A percentile compares a stretch with the other conserved stretches of the same genome.
These are phyloP conservation scores for Boletus semigastroideus DNA, from an alignment of 1,284 basidiomycete genomes.

Conservation along the genomic window DNA sequence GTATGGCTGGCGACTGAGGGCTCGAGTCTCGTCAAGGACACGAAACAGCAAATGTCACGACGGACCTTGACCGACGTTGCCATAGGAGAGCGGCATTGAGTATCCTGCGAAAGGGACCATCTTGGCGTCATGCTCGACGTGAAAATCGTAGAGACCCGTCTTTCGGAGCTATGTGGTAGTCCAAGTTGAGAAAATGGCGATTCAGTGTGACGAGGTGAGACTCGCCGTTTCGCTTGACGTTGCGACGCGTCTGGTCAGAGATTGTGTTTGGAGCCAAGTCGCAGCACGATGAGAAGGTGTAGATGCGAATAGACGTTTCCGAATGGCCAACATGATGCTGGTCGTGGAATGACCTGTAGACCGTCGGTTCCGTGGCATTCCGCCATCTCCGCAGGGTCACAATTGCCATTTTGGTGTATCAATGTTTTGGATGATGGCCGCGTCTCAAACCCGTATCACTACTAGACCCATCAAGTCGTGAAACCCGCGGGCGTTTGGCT, in stretches of 20 bases:
- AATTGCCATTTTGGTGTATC: neutral
- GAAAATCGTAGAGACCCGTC: slow-evolving; percentile 91
- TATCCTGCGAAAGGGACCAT: slow-evolving; percentile 98
- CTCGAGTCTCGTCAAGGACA: slow-evolving; percentile 7
- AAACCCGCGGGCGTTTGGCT: neutral
- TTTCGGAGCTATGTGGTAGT: slow-evolving; percentile 21
- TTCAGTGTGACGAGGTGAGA: neutral
- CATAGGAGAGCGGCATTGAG: slow-evolving; percentile 92
- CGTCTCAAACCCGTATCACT: neutral
- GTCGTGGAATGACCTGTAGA: slow-evolving; percentile 5
- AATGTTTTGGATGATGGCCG: too few relatives aligned
- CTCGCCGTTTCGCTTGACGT: slow-evolving; percentile 24
- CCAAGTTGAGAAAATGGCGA: slow-evolving; percentile 1
- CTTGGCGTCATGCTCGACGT: slow-evolving; percentile 82
- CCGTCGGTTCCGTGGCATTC: slow-evolving; percentile 1
- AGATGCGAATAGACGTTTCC: slow-evolving; percentile 2
- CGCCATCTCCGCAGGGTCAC: slow-evolving; percentile 8
- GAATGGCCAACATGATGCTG: slow-evolving; percentile 11
- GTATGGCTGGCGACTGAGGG: slow-evolving; percentile 84
- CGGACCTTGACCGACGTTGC: slow-evolving; percentile 78
- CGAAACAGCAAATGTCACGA: slow-evolving; percentile 11
- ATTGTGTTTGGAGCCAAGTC: neutral
- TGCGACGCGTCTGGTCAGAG: slow-evolving; percentile 13
- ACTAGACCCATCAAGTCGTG: neutral
- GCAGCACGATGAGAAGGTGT: neutral